Evolutionary conservation across 179 eudicot species (phyloP).

Genomic region (Beta macrorhiza): DNA sequence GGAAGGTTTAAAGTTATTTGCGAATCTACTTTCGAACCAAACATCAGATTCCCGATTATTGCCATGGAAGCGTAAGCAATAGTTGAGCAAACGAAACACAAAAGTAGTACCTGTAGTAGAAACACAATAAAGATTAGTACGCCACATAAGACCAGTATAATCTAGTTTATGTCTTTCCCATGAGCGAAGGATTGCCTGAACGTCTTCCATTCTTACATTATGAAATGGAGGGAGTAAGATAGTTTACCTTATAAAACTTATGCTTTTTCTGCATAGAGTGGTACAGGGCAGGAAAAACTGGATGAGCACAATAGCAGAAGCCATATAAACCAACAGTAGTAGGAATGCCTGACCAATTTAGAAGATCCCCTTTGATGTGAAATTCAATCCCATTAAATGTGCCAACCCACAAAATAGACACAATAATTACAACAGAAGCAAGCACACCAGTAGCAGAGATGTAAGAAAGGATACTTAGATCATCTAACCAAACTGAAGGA

Average conservation of each 20-base stretch:
- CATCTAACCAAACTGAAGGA: constrained; percentile 66
- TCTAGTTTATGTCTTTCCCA: too few species aligned
- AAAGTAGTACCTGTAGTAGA: constrained; percentile 53
- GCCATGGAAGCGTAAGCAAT: constrained; percentile 71
- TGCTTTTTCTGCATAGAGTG: constrained; percentile 64
- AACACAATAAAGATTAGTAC: background rate
- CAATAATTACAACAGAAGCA: constrained; percentile 60
- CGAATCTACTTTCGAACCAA: constrained; percentile 57
- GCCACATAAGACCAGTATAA: too few species aligned
- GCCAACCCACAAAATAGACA: constrained; percentile 61
- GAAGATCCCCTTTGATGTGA: constrained; percentile 48
- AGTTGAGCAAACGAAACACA: constrained; percentile 66
- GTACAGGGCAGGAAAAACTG: constrained; percentile 76
- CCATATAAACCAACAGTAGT: constrained; percentile 67
- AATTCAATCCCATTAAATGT: constrained; percentile 64
- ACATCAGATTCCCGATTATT: constrained; percentile 68
- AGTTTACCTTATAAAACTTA: constrained; percentile 62
- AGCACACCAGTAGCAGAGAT: constrained; percentile 77
- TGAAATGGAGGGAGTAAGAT: too few species aligned
- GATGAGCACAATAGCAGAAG: constrained; percentile 82
- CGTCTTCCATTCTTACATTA: too few species aligned
- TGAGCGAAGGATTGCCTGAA: too few species aligned
- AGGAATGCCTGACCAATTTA: constrained; percentile 62
- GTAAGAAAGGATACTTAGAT: constrained; percentile 61
- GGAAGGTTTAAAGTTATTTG: constrained; percentile 77